Percentiles rank a stretch among this genome's conserved stretches.
Conservation (phyloP, 1,284 basidiomycete genomes). For the Ceratobasidium sp. region DNA sequence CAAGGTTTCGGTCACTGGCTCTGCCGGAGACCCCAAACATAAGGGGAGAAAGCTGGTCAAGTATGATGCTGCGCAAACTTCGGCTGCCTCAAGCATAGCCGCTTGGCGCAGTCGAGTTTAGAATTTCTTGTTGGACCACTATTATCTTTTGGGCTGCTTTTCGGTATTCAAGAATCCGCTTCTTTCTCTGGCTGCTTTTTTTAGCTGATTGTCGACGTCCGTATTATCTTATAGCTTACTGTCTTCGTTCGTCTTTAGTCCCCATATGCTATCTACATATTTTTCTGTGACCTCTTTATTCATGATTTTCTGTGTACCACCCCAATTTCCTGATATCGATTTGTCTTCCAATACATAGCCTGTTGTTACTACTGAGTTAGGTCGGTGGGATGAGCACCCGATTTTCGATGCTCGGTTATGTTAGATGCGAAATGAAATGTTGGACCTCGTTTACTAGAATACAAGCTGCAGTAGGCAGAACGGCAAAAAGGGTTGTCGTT, state of each 20-base stretch:
- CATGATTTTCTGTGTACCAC: background rate
- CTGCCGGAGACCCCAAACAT: background rate
- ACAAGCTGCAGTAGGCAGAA: too few species aligned
- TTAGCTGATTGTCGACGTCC: too few species aligned
- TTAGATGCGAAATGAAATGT: too few species aligned
- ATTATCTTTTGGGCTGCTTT: background rate
- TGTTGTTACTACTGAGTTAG: too few species aligned
- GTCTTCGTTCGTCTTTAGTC: slow-evolving; percentile 9
- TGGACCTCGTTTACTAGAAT: too few species aligned
- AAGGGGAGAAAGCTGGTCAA: background rate
- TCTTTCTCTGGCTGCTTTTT: background rate
- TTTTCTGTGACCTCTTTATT: background rate
- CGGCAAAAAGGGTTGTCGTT: too few species aligned
- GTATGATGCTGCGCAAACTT: background rate
- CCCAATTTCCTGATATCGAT: background rate
- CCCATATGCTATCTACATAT: background rate
- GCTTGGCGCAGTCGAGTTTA: background rate
- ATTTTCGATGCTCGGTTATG: too few species aligned
- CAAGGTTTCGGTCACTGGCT: slow-evolving; percentile 15
- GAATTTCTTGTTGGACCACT: background rate
- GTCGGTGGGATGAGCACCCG: too few species aligned
- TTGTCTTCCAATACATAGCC: background rate
- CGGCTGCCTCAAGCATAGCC: too few species aligned
- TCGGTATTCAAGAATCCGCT: background rate
- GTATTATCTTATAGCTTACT: background rate